Evolutionary conservation across 768 basidiomycete species (phyloP), one percentile per base, ranked within the genome.

Genomic region (Macrolepiota dolichaula): DNA sequence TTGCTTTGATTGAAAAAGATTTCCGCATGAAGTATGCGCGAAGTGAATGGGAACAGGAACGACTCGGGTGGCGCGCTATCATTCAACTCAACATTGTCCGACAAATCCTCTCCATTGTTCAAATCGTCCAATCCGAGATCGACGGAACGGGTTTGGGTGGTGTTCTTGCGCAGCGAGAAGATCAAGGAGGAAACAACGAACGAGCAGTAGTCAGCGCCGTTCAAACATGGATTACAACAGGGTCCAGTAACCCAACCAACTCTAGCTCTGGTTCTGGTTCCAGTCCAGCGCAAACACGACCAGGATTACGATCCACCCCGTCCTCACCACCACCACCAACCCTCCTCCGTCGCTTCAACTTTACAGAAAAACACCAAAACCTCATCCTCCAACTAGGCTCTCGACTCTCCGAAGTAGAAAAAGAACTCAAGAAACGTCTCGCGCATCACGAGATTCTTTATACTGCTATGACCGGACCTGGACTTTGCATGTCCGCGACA

Each of bases 31-130:
- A 80, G 42, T 91, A 85, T 69, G 83, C 86, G 5, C 76, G 73
- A 29, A 76, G 79, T 1, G 84, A 84, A 62, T 91, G 88, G 87
- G 77, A 78, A 55, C 75, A 76, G 51, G 91, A 93, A 67, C 86
- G 89, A 24, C 74, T 80, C 19, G 85, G 87, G 47, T 93, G 91
- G 91, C 83, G 87, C 22, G 78, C 85, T 0, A 87, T 92, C 59
- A 83, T 93, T 12, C 90, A 91, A 63, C 85, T 93, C 57, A 93
- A 93, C 71, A 80, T 93, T 65, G 84, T 92, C 38, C 86, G 83
- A 54, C 86, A 87, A 42, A 81, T 91, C 65, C 86, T 84, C 47
- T 76, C 77, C 62, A 85, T 93, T 61, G 81, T 91, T 61, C 80
- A 82, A 55, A 79, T 84, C 57, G 72, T 92, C 55, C 78, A 84